Evolutionary conservation across 75 land plant species (phyloP).

Genomic region (Pinus albicaulis): DNA sequence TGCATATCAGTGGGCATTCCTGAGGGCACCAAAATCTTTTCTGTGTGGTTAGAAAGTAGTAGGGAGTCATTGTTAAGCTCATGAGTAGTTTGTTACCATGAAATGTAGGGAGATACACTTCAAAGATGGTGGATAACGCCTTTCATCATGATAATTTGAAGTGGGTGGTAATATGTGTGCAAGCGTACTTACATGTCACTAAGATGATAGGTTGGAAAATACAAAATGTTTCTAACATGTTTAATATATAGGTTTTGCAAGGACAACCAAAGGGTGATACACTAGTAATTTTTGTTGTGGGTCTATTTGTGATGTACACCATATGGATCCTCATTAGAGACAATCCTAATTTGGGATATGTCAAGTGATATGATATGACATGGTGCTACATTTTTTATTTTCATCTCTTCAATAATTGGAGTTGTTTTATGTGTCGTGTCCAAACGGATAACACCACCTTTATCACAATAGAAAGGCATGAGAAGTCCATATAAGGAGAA

Average conservation of each 20-base stretch:
- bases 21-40: conserved; percentile 7
- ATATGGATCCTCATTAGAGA: background rate
- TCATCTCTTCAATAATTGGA: background rate
- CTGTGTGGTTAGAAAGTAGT: conserved; percentile 11
- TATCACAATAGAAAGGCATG: conserved; percentile 36
- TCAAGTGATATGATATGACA: background rate
- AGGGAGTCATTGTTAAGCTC: conserved; percentile 32
- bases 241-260: background rate
- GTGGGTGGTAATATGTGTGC: conserved; percentile 76
- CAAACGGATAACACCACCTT: conserved; percentile 94
- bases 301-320: background rate
- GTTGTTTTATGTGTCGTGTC: conserved; percentile 12
- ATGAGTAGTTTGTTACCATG: conserved; percentile 45
- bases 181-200: background rate
- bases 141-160: conserved; percentile 98
- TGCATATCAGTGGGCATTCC: background rate
- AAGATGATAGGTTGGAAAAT: conserved; percentile 1
- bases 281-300: background rate
- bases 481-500: conserved; percentile 82
- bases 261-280: background rate
- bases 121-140: conserved; percentile 99
- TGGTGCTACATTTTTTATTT: background rate
- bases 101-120: conserved; percentile 89
- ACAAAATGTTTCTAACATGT: conserved; percentile 1
- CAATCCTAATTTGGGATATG: background rate